Base-by-base conservation (phyloP, 805 yeast species). In the Jamesozyma lodderae region DNA sequence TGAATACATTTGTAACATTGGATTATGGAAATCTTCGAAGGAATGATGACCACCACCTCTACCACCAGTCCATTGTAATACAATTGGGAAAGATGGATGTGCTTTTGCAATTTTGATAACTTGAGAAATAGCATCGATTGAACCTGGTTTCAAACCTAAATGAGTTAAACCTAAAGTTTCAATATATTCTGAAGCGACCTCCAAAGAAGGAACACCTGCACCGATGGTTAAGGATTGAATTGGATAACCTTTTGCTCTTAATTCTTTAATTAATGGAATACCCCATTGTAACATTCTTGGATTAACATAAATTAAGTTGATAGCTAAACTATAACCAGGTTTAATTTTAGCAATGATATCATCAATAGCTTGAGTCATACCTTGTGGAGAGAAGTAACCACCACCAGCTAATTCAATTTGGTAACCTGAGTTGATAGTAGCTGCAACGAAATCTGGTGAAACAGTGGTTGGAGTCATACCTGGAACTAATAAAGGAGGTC, bases 31-130 rank as follows among this genome's bases (percentile, higher is more conserved):
- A 69, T 92, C 99, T 73, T 92, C 99, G 59, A 79, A 92, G 36
- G 97, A 90, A 66, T 92, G 99, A 64, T 92, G 99, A 59, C 99
- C 99, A 75, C 99, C 99, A 70, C 96, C 99, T 75, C 99, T 88
- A 66, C 99, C 99, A 75, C 97, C 98, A 43, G 99, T 92, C 99
- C 99, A 92, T 72, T 92, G 98, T 53, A 92, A 69, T 40, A 92
- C 90, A 57, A 92, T 86, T 47, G 98, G 99, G 88, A 92, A 92
- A 46, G 63, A 68, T 49, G 98, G 98, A 67, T 88, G 94, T 35
- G 94, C 88, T 59, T 83, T 85, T 39, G 99, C 98, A 59, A 92
- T 92, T 44, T 81, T 67, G 52, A 92, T 79, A 50, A 79, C 84
- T 63, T 83, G 90, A 48, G 78, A 71, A 56, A 92, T 86, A 31